A percentile compares a stretch with the other conserved stretches of the same genome.
These are phyloP conservation scores for Trypanosoma scelopori DNA, from an alignment of 208 protist genomes.

Conservation along the genomic window DNA sequence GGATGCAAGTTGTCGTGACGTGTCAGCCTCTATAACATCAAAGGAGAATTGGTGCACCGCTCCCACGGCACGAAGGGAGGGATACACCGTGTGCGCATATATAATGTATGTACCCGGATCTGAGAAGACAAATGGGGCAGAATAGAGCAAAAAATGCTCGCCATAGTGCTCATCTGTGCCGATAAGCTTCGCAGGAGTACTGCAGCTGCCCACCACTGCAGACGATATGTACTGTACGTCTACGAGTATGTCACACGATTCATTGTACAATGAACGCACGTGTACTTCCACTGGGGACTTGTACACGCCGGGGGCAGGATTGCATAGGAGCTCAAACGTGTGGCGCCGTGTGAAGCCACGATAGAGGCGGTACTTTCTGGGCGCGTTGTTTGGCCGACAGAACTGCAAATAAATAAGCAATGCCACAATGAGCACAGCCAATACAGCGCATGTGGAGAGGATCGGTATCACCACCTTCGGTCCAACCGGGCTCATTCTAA, in stretches of 20 bases:
- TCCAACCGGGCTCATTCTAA: conserved; percentile 19
- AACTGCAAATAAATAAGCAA: conserved; percentile 31
- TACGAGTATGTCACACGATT: conserved; percentile 51
- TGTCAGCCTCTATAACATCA: conserved; percentile 23
- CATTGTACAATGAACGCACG: conserved; percentile 20
- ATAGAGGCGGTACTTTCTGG: conserved; percentile 5
- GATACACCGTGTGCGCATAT: conserved; percentile 65
- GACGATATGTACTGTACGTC: conserved; percentile 28
- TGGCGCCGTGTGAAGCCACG: conserved; percentile 27
- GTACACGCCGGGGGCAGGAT: conserved; percentile 31
- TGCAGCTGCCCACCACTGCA: background rate
- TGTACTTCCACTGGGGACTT: conserved; percentile 29
- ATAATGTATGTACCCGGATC: conserved; percentile 60
- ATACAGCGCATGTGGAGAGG: conserved; percentile 47
- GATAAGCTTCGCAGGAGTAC: conserved; percentile 31
- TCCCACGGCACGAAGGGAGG: conserved; percentile 43
- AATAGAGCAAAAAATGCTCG: conserved; percentile 61
- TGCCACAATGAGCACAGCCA: conserved; percentile 45
- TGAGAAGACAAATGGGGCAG: conserved; percentile 49
- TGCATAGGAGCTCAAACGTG: conserved; percentile 23
- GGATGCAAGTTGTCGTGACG: background rate
- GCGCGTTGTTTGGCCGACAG: background rate
- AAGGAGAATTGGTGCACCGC: conserved; percentile 70
- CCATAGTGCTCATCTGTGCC: conserved; percentile 54
- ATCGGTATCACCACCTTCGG: conserved; percentile 55